phyloP scores from a whole-genome alignment of 768 basidiomycete species.

The Panellus pusillus region DNA sequence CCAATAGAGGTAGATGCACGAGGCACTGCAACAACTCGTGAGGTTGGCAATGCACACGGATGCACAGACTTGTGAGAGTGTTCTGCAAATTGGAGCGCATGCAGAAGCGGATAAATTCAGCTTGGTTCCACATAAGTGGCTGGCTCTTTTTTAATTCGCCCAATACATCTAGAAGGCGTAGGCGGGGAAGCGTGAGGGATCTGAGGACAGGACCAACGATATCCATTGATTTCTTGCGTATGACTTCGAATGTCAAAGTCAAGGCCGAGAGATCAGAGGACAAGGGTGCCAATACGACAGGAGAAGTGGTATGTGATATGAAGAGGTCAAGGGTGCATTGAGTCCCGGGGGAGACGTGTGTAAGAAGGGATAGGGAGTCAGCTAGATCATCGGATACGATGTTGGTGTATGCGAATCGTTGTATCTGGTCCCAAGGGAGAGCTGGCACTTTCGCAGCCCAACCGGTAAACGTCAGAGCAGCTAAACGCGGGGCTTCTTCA shows the following conservation, averaged over 20 bases:
- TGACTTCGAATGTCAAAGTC: neutral
- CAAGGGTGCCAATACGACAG: neutral
- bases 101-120: neutral
- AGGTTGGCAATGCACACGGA: neutral
- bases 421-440: constrained; percentile 4
- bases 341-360: neutral
- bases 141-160: neutral
- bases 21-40: neutral
- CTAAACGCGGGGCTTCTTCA: neutral
- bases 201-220: constrained; percentile 1
- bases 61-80: neutral
- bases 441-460: neutral
- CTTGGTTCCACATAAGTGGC: neutral
- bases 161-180: neutral
- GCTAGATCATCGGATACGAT: neutral
- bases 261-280: neutral
- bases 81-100: neutral
- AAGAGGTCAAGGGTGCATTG: neutral
- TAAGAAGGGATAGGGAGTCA: neutral
- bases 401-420: neutral
- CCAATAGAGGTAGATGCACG: neutral
- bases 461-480: neutral
- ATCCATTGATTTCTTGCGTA: neutral
- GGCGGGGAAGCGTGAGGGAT: neutral
- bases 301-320: neutral